Base-by-base conservation (phyloP, 1,284 basidiomycete genomes). In the Xerocomus cyaneibrunnescens region DNA sequence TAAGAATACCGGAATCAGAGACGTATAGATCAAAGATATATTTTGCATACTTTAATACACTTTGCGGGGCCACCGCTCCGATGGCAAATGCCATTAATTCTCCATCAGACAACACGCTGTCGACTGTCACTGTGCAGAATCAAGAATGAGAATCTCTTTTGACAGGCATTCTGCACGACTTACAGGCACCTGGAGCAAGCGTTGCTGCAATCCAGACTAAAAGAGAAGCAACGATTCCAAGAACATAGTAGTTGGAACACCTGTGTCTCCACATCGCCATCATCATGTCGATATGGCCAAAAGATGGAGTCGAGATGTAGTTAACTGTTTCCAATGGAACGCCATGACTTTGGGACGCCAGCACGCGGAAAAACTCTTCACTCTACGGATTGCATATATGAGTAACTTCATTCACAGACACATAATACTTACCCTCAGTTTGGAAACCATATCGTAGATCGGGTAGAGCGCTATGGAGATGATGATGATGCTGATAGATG, bases 331-430 rank as follows among this genome's bases (percentile, higher is more conserved):
- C 55, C 23, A 67, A 42, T 7, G 54, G 66, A 22, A 69, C 49
- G 16, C 67, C 67, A 5, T 52, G 28, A 7, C 6, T 45, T 2
- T 40, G 56, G 3, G 51, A 41, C 8, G 51, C 47, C 6, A 67
- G 32, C 9, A 38, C 41, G 10, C 65, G 66, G 35, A 67, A 69
- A 21, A 67, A 69, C 38, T 66, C 64, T 54, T 66, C 67, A 21
- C 58, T 69, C 64, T 66, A 19, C 17, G 23, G 2, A 28, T 10
- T 8, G 3, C 28, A 9, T 30, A 25, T 7, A 51, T 44, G 14
- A 52, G 32, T 7, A 14, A 38, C 19, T n/a, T 10, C 8, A 3
- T 7, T 28, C 14, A 19, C 8, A 13, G 2, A 35, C 14, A 44
- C 13, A 6, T 16, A 3, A 27, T 6, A 22, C 56, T 38, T 38